Percentiles rank a stretch among this genome's conserved stretches.
These are phyloP conservation scores for Gracilaria gracilis DNA, from an alignment of 23 red algal genomes.

Conservation along the genomic window DNA sequence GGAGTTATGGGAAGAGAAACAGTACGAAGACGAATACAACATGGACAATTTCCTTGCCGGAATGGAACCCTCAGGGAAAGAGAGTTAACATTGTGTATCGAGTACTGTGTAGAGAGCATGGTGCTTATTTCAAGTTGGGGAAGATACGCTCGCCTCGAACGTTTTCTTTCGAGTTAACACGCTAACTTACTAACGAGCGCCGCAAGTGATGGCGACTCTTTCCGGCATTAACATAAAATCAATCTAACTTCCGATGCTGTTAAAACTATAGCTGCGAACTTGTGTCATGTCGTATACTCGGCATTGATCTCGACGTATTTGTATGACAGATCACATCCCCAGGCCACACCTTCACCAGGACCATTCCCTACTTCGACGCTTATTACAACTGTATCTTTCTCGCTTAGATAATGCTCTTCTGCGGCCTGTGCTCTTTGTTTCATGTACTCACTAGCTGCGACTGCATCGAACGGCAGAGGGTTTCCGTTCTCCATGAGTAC, in stretches of 20 bases:
- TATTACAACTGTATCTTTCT: conserved; percentile 84
- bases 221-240: conserved; percentile 30
- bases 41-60: conserved; percentile 77
- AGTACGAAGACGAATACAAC: conserved; percentile 87
- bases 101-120: not conserved
- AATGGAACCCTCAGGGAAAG: conserved; percentile 43
- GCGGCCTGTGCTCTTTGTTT: conserved; percentile 53
- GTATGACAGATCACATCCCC: conserved; percentile 98
- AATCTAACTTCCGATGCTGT: conserved; percentile 15
- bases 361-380: conserved; percentile 81
- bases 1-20: conserved; percentile 90
- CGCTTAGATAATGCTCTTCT: conserved; percentile 65
- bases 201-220: conserved; percentile 23
- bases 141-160: not conserved
- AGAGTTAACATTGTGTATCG: not conserved
- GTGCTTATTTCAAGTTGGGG: too few relatives aligned
- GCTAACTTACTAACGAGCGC: conserved; percentile 5
- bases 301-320: conserved; percentile 98
- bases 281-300: conserved; percentile 95
- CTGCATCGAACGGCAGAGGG: conserved; percentile 82
- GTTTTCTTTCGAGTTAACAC: not conserved
- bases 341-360: conserved; percentile 72
- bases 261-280: not conserved
- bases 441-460: conserved; percentile 84
- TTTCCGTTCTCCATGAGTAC: conserved; percentile 82